Base-by-base conservation (phyloP, 805 yeast species). In the Kuraishia floccosa region DNA sequence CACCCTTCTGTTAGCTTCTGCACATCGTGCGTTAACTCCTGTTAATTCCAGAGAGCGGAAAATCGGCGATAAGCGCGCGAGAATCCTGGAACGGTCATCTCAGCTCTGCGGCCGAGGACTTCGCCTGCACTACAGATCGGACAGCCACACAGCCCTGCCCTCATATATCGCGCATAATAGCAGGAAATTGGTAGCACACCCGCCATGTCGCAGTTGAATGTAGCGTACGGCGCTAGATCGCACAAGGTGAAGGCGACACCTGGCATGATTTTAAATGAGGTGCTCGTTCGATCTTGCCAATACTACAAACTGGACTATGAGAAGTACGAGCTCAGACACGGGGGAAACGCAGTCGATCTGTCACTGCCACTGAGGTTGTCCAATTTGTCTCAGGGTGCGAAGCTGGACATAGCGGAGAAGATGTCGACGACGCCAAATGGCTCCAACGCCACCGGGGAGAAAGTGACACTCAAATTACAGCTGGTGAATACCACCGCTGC, bases 381-480 rank as follows among this genome's bases (percentile, higher is more conserved):
- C 11, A 59, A 60, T 31, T 38, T 68, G 13, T 65, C 72, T 2
- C 46, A 55, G 5, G 73, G 73, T 9, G 60, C 57, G 12, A 67
- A 62, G 27, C 33, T 68, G 22, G 46, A 47, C 6, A 37, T 65
- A 26, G 30, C 27, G 3, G 34, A 16, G 32, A 18, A 20, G 25
- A 12, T 27, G 33, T 4, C 28, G 21, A 4, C 25, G 21, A n/a
- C n/a, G n/a, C n/a, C n/a, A n/a, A 7, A 4, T 23, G 16, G 15
- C 31, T 6, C 28, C 24, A n/a, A n/a, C n/a, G 12, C 31, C 11
- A 30, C 31, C 2, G 32, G 40, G 4, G 4, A 13, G 6, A 34
- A 27, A 27, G 45, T 46, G 12, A 43, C 39, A 5, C 33, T 47
- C 21, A 49, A 47, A 18, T 25, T 47, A 30, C 52, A 46, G 27